phyloP scores from a whole-genome alignment of 2,329 filamentous ascomycete species.

The Gnomoniopsis sp. region DNA sequence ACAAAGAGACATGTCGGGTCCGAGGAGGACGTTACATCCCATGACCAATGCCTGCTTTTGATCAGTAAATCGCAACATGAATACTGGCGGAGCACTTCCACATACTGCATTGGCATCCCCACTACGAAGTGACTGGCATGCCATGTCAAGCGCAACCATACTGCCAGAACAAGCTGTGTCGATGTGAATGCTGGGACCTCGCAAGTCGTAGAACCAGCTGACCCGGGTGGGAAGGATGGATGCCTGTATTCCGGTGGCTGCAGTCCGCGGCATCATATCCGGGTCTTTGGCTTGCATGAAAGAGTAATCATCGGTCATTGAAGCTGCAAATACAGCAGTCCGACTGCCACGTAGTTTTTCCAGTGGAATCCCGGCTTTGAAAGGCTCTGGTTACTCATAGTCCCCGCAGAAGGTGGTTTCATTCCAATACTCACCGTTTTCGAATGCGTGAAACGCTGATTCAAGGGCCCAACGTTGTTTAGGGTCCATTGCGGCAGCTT shows the following conservation, averaged over 20 bases:
- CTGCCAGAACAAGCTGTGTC: constrained; percentile 35
- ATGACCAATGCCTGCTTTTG: constrained; percentile 12
- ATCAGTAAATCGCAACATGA: no score
- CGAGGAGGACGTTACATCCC: constrained; percentile 16
- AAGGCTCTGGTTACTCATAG: constrained; percentile 2
- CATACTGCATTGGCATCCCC: neutral
- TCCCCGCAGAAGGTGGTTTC: neutral
- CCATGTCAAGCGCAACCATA: constrained; percentile 8
- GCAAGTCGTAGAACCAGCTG: constrained; percentile 37
- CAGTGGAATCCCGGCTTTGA: constrained; percentile 30
- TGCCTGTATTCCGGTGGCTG: constrained; percentile 27
- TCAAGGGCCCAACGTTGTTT: constrained; percentile 33
- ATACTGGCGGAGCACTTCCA: no score
- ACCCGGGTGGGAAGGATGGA: constrained; percentile 32
- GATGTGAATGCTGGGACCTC: constrained; percentile 33
- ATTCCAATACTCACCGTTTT: constrained; percentile 28
- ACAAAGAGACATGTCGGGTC: constrained; percentile 16
- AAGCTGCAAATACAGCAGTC: constrained; percentile 35
- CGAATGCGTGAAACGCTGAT: constrained; percentile 32
- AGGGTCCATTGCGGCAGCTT: constrained; percentile 35
- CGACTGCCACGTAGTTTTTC: constrained; percentile 26
- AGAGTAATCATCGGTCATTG: constrained; percentile 35
- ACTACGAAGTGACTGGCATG: constrained; percentile 1
- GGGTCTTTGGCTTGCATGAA: constrained; percentile 30
- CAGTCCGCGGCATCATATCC: constrained; percentile 30